Base-by-base conservation (phyloP, 148 eudicot species). In the Gaultheria prostrata region DNA sequence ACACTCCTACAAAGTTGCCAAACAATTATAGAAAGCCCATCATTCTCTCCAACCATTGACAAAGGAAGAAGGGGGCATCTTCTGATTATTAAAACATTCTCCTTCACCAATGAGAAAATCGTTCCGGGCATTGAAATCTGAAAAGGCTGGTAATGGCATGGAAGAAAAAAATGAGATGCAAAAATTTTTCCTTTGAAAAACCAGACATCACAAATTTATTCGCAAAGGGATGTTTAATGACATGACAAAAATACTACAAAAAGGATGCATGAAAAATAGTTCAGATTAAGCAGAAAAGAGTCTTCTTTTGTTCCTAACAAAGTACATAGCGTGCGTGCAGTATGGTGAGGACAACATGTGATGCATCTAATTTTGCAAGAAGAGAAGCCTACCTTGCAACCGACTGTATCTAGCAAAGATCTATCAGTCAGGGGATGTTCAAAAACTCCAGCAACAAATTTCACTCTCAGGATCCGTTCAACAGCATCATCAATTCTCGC, bases 401-500 rank as follows among this genome's bases (percentile, higher is more conserved):
- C 99, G 85, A 97, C 95, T 53, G 82, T 82, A 71, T 93, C 91
- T 45, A 94, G 87, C 86, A 94, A 84, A 83, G 98, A 89, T 83
- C 95, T 89, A 86, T 97, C 97, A 35, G 90, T 50, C 82, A 90
- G 83, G 57, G 97, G 98, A 85, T 91, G 78, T 87, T 96, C 99
- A 90, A 97, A 97, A 74, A 97, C 83, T 51, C 97, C 97, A 81
- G 97, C 85, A 85, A 86, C 92, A 89, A 97, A 97, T 86, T 97
- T 97, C 67, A 97, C 99, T 88, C 98, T 90, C 79, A 97, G 83
- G 76, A 97, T 93, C 43, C 99, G 83, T 83, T 90, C 95, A 79
- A 97, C 97, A 82, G 99, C 99, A 89, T 97, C 98, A 82, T 97
- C 92, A 85, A 97, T 93, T 86, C 99, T 92, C 32, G 91, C 84